Base-by-base conservation (phyloP, 768 basidiomycete genomes). In the Xerocomellus dryophilus region DNA sequence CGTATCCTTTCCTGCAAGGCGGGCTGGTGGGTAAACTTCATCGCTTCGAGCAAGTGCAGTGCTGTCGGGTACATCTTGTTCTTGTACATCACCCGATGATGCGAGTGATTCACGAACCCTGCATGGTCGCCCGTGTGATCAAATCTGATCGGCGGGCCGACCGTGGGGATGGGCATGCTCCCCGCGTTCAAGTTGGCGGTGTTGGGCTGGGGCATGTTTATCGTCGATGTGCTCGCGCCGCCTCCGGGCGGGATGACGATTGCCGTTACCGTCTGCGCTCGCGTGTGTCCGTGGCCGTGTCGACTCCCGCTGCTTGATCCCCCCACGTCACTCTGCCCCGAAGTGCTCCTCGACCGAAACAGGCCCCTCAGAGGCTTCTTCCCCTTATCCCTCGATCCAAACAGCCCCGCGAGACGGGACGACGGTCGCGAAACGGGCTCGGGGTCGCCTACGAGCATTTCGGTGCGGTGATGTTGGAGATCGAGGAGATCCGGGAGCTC, bases 41-140 rank as follows among this genome's bases (percentile, higher is more conserved):
- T 73, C 10, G 88, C 88, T 67, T 92, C 88, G 50, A 82, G 78
- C n/a, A 92, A 75, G 59, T 92, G 90, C 61, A 83, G 68, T 8
- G 85, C 90, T 2, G 82, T 86, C 2, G 86, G 86, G 60, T 84
- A 93, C 38, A 70, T 67, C 49, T 73, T 73, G 31, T 81, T 75
- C 35, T 75, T 66, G 66, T 83, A 84, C 49, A 82, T 50, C 20
- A 92, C 78, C 5, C 74, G 75, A 60, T 89, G 82, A 1, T 74
- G 79, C 1, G 90, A 89, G 59, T 84, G 81, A 61, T 83, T 87
- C 66, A 87, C 71, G 67, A 90, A 84, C 1, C 76, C 78, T 0
- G 74, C 62, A 50, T 73, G 75, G 14, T 72, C 67, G 31, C 69
- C 61, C 0, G 68, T 68, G 51, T 81, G 75, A 55, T 78, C 69